Conservation (phyloP, 768 basidiomycete genomes). For the Cystofilobasidium macerans region DNA sequence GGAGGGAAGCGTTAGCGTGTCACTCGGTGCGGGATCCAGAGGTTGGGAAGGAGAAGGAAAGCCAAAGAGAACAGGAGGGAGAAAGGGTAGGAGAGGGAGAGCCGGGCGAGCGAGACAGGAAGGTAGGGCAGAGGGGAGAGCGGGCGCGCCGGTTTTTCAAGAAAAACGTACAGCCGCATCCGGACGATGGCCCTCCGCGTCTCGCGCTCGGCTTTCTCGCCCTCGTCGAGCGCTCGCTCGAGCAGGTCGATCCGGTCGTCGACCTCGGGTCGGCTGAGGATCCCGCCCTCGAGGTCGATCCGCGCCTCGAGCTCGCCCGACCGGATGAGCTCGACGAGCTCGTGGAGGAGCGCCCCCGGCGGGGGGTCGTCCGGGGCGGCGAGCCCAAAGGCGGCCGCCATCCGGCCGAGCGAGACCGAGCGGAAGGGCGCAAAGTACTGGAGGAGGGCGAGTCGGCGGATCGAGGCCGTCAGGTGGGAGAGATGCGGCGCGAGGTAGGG, state of each 20-base stretch:
- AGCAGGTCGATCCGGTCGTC: slow-evolving; percentile 46
- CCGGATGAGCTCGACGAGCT: slow-evolving; percentile 68
- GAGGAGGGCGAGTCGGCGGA: slow-evolving; percentile 66
- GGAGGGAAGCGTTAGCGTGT: too few species aligned
- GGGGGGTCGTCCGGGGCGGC: too few species aligned
- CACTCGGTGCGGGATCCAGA: too few species aligned
- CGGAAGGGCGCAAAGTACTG: slow-evolving; percentile 86
- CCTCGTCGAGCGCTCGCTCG: slow-evolving; percentile 64
- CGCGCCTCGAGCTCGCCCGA: slow-evolving; percentile 65
- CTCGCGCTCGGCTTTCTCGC: slow-evolving; percentile 56
- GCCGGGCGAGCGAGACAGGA: too few species aligned
- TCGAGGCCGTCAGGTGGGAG: slow-evolving; percentile 51
- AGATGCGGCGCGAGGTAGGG: slow-evolving; percentile 66
- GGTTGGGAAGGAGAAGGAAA: too few species aligned
- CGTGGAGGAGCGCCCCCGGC: slow-evolving; percentile 56
- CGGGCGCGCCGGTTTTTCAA: too few species aligned
- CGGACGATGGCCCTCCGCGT: slow-evolving; percentile 70
- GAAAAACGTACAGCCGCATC: slow-evolving; percentile 61
- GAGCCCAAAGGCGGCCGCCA: slow-evolving; percentile 81
- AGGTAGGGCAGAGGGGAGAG: background rate
- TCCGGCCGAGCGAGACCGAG: slow-evolving; percentile 67
- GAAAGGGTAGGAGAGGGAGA: too few species aligned
- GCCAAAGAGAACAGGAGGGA: too few species aligned
- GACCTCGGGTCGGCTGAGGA: slow-evolving; percentile 30
- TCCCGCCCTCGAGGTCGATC: slow-evolving; percentile 84